Percentiles rank a stretch among this genome's conserved stretches.
Conservation (phyloP, 306 rosid species). For the Myrica gale region DNA sequence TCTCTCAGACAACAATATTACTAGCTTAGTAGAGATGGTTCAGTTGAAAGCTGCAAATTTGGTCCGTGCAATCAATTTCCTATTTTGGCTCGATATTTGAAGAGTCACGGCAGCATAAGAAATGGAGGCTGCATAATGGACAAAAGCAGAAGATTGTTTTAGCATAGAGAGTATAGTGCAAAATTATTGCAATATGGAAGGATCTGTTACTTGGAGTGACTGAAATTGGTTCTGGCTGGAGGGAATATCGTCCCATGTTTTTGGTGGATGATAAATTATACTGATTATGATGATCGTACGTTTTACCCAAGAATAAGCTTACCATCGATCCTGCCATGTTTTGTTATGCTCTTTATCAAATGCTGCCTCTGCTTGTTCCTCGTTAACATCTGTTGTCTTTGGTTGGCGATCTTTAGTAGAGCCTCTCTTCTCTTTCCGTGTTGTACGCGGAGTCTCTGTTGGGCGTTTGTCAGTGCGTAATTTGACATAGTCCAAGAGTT, state of each 20-base stretch:
- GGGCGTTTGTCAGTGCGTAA: neutral
- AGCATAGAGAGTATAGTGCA: neutral
- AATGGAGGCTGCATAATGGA: conserved; percentile 2
- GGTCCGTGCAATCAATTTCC: neutral
- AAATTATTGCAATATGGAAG: no score
- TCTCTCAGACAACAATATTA: neutral
- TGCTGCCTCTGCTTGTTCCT: no score
- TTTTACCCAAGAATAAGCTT: neutral
- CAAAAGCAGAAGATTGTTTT: neutral
- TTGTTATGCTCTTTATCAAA: no score
- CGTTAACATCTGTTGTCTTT: neutral
- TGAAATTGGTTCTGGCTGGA: neutral
- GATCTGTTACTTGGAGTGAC: neutral
- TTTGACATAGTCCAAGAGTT: neutral
- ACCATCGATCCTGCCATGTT: neutral
- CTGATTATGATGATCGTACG: neutral
- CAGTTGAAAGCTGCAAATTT: neutral
- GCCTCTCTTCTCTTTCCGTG: neutral
- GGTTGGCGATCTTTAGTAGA: neutral
- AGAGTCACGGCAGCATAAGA: neutral
- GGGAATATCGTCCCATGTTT: neutral
- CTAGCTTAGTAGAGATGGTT: neutral
- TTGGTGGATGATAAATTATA: neutral
- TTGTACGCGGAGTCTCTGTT: neutral
- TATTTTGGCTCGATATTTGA: neutral